Base-by-base conservation (phyloP, 306 rosid species). In the Sesbania bispinosa region DNA sequence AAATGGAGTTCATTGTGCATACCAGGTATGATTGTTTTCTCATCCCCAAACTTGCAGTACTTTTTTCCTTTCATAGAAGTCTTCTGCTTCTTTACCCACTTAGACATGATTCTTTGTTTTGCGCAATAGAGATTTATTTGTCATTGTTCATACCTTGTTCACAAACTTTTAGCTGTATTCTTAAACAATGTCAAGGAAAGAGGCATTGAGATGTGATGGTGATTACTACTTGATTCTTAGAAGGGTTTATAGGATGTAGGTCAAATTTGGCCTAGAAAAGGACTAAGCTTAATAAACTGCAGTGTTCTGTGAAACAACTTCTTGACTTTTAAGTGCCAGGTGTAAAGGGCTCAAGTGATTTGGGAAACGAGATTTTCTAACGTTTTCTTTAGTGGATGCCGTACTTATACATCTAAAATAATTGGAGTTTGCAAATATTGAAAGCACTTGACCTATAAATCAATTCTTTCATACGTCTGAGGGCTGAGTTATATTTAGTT, bases 1-100 rank as follows among this genome's bases (percentile, higher is more conserved):
- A 77, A 92, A 77, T 9, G 99, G 96, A 62, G 83, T 94, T 65
- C 92, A 94, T 32, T 94, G 97, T 71, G 96, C 91, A 35, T 89
- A 89, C 74, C 86, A 87, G 96, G 98, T 88, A 78, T 24, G 65
- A 7, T 24, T 23, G 9, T 52, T 71, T 10, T 74, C 43, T 20
- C n/a, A 48, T 39, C 7, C 71, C 51, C 43, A 45, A 71, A 38
- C 61, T 19, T 6, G 48, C 38, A 7, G 4, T 20, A 16, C 20
- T 10, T 69, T 47, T n/a, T 20, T 30, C 21, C 3, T 67, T 48
- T 57, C 30, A 11, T 59, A 21, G 19, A 8, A 6, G 29, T 30
- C 41, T 29, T 36, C 9, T 67, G 77, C 63, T 29, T 72, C 61
- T 62, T 62, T 35, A 7, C 35, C 53, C 51, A 10, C 20, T 67